Percentiles rank a stretch among this genome's conserved stretches.
phyloP scores from a whole-genome alignment of 768 basidiomycete species.

The Mycena galericulata region DNA sequence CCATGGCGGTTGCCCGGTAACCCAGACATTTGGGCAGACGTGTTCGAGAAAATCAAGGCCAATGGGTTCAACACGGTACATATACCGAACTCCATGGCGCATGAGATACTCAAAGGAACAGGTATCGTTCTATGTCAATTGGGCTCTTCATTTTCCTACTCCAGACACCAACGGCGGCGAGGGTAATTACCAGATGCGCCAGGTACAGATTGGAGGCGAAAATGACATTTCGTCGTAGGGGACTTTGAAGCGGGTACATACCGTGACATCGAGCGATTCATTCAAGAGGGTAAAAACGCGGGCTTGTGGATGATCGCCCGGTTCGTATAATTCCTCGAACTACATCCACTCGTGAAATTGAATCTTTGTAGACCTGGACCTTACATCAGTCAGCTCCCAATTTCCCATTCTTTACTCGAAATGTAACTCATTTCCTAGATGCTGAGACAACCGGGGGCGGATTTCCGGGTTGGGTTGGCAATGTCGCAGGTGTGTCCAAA shows the following conservation, averaged over 20 bases:
- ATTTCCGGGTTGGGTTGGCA: slow-evolving; percentile 71
- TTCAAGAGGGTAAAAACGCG: slow-evolving; percentile 62
- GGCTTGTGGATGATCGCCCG: slow-evolving; percentile 70
- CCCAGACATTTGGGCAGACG: slow-evolving; percentile 66
- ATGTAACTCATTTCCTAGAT: slow-evolving; percentile 41
- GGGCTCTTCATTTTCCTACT: slow-evolving; percentile 67
- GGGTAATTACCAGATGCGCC: slow-evolving; percentile 36
- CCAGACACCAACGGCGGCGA: slow-evolving; percentile 55
- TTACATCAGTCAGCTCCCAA: slow-evolving; percentile 57
- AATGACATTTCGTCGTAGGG: slow-evolving; percentile 5
- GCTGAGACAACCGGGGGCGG: slow-evolving; percentile 67
- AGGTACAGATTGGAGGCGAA: background rate
- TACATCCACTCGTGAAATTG: background rate
- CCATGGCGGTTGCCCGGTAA: slow-evolving; percentile 67
- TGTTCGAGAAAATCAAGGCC: slow-evolving; percentile 73
- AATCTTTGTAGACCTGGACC: slow-evolving; percentile 56
- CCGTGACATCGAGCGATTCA: slow-evolving; percentile 63
- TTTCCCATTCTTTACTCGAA: background rate
- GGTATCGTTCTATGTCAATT: slow-evolving; percentile 69
- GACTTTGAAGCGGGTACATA: slow-evolving; percentile 65
- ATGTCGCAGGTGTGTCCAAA: slow-evolving; percentile 49
- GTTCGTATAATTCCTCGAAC: slow-evolving; percentile 37
- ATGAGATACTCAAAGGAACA: background rate
- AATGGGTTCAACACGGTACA: slow-evolving; percentile 66
- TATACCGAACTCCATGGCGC: background rate